phyloP scores from a whole-genome alignment of 331 rosid genomes.

The Rhamnella rubrinervis region DNA sequence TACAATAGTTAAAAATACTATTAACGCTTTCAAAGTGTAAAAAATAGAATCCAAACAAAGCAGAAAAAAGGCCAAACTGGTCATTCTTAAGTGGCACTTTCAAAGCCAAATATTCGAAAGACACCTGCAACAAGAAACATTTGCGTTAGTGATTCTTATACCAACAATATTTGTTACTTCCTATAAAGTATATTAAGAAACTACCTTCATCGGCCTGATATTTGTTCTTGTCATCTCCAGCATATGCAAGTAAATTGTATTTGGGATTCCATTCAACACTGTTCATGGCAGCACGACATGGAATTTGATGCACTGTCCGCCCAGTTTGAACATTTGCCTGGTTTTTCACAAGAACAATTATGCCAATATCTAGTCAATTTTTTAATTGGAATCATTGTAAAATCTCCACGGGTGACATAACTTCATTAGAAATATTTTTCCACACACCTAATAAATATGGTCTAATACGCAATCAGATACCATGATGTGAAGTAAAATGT shows the following conservation, averaged over 20 bases:
- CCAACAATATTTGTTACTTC: neutral
- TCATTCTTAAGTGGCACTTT: neutral
- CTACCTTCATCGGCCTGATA: conserved; percentile 93
- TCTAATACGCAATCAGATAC: neutral
- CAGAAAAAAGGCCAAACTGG: too few relatives aligned
- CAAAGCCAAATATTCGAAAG: conserved; percentile 79
- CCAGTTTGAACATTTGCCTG: conserved; percentile 84
- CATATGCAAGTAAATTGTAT: conserved; percentile 86
- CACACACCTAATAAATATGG: neutral
- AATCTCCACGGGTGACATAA: too few relatives aligned
- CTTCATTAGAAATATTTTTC: too few relatives aligned
- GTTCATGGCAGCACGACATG: conserved; percentile 94
- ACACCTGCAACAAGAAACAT: conserved; percentile 54
- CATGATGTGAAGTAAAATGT: neutral
- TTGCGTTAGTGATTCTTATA: neutral
- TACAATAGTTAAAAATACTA: too few relatives aligned
- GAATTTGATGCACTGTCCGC: conserved; percentile 84
- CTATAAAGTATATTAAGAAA: neutral
- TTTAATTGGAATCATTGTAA: too few relatives aligned
- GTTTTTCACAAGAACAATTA: conserved; percentile 20
- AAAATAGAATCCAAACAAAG: too few relatives aligned
- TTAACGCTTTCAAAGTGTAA: too few relatives aligned
- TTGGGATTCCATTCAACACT: conserved; percentile 98
- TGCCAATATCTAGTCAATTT: too few relatives aligned
- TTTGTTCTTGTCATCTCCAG: conserved; percentile 97